Conservation (phyloP, 345 rosid genomes). For the Rubroshorea leprosula region DNA sequence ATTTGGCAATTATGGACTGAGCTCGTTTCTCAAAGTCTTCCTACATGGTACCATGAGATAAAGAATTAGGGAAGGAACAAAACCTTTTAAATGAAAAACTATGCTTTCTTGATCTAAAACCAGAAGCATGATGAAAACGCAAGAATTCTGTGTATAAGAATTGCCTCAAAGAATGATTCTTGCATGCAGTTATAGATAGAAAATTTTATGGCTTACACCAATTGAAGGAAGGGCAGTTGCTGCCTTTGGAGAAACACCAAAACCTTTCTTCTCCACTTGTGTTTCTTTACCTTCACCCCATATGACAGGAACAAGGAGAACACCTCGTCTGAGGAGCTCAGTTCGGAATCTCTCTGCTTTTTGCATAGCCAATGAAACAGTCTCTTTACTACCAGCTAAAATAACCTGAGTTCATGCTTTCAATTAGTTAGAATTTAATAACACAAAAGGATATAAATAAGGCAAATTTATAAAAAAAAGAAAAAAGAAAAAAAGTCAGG, state of each 20-base stretch:
- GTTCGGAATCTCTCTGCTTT: constrained; percentile 85
- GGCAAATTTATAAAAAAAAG: neutral
- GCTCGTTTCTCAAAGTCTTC: constrained; percentile 85
- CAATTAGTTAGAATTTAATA: constrained; percentile 12
- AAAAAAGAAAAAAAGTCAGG: too few relatives aligned
- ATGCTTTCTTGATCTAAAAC: neutral
- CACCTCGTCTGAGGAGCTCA: constrained; percentile 81
- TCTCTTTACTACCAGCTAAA: constrained; percentile 79
- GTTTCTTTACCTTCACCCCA: constrained; percentile 68
- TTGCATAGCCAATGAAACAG: constrained; percentile 55
- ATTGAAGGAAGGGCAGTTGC: constrained; percentile 75
- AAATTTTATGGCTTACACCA: constrained; percentile 47
- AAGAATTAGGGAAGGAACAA: constrained; percentile 13
- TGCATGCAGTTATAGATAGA: neutral
- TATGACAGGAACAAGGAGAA: constrained; percentile 79
- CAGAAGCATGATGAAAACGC: neutral
- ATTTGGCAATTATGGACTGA: constrained; percentile 70
- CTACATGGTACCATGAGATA: constrained; percentile 32
- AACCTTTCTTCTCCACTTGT: constrained; percentile 66
- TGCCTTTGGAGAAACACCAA: constrained; percentile 58
- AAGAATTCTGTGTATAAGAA: neutral
- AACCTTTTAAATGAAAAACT: neutral
- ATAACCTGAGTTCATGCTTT: constrained; percentile 51
- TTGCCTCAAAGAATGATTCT: neutral
- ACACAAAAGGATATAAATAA: neutral